Evolutionary conservation across 2,329 filamentous ascomycete genomes (phyloP).

Genomic region (Arthrinium phaeospermum): DNA sequence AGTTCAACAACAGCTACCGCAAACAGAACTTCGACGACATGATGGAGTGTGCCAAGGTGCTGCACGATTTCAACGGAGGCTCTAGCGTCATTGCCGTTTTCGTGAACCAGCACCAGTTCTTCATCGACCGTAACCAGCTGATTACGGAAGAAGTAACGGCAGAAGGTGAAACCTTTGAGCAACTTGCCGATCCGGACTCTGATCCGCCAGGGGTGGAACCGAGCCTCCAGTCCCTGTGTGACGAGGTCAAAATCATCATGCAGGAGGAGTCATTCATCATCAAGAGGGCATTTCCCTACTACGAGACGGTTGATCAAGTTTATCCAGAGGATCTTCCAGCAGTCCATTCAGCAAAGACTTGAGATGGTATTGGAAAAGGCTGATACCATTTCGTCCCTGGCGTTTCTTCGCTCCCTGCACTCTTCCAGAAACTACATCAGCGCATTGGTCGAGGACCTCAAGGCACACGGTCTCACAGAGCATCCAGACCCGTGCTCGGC

Average conservation of each 20-base stretch:
- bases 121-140: slow-evolving; percentile 93
- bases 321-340: slow-evolving; percentile 93
- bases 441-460: slow-evolving; percentile 87
- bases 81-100: slow-evolving; percentile 94
- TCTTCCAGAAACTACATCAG: slow-evolving; percentile 90
- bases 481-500: slow-evolving; percentile 90
- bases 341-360: slow-evolving; percentile 94
- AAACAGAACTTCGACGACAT: slow-evolving; percentile 97
- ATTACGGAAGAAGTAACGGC: slow-evolving; percentile 83
- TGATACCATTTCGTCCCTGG: slow-evolving; percentile 86
- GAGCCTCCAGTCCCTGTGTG: slow-evolving; percentile 87
- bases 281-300: slow-evolving; percentile 93
- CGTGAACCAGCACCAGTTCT: slow-evolving; percentile 99
- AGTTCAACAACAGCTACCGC: slow-evolving; percentile 97
- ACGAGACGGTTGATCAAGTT: slow-evolving; percentile 94
- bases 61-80: slow-evolving; percentile 95
- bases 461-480: slow-evolving; percentile 91
- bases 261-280: slow-evolving; percentile 98
- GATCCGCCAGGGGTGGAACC: slow-evolving; percentile 91
- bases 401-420: slow-evolving; percentile 89
- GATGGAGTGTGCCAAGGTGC: slow-evolving; percentile 92
- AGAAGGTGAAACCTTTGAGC: slow-evolving; percentile 84
- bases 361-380: slow-evolving; percentile 97
- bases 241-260: slow-evolving; percentile 94
- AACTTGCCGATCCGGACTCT: slow-evolving; percentile 89